Conservation (phyloP, 2,329 filamentous ascomycete genomes). For the Beauveria scarabaeidicola region DNA sequence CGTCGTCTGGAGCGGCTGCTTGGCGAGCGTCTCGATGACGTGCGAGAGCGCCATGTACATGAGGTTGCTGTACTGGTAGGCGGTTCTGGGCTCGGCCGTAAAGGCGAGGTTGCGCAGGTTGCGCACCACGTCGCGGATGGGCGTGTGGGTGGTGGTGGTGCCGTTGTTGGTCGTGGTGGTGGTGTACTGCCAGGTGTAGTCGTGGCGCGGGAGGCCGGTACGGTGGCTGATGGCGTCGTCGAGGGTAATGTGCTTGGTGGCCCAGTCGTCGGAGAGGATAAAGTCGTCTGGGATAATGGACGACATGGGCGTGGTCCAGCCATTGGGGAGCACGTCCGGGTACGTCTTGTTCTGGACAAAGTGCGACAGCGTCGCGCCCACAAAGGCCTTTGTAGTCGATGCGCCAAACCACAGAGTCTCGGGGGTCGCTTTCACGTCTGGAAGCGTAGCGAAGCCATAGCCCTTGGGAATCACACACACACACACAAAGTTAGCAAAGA, state of each 20-base stretch:
- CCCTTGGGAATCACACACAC: background rate
- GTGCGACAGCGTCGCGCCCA: constrained; percentile 37
- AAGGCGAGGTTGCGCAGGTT: constrained; percentile 33
- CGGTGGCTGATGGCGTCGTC: constrained; percentile 42
- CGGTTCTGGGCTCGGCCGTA: constrained; percentile 29
- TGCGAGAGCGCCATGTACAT: constrained; percentile 34
- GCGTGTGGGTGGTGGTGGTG: background rate
- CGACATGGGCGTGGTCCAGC: constrained; percentile 34
- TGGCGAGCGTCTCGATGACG: constrained; percentile 29
- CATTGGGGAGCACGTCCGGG: constrained; percentile 18
- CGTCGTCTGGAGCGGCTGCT: constrained; percentile 25
- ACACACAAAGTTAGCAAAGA: background rate
- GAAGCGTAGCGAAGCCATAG: constrained; percentile 3
- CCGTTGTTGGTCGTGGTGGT: constrained; percentile 17
- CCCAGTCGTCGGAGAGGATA: constrained; percentile 29
- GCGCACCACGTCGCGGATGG: constrained; percentile 22
- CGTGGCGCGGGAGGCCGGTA: constrained; percentile 37
- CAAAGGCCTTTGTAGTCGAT: constrained; percentile 44
- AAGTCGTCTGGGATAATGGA: constrained; percentile 37
- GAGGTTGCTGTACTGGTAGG: constrained; percentile 37
- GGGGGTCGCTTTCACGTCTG: constrained; percentile 30
- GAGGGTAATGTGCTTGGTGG: constrained; percentile 35
- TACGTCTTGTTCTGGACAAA: constrained; percentile 31
- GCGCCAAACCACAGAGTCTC: constrained; percentile 42
- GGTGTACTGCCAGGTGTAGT: constrained; percentile 16